These are phyloP conservation scores for Pseudonitzschia multiseries DNA, from an alignment of 108 stramenopile species.

Conservation along the genomic window DNA sequence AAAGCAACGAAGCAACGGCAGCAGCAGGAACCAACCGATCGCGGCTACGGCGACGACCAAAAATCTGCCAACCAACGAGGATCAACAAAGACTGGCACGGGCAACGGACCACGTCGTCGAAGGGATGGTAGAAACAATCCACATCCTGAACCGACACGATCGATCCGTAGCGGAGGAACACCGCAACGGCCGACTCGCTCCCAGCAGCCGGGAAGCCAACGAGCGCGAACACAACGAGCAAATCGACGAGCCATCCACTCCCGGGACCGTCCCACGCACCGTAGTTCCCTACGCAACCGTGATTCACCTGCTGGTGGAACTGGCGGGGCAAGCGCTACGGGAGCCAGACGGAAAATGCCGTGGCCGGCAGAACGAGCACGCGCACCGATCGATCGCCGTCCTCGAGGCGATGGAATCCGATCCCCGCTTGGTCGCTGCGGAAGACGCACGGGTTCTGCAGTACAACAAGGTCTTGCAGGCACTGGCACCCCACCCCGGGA, in stretches of 20 bases:
- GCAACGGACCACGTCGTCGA: not conserved
- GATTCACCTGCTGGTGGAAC: not conserved
- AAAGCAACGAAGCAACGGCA: too few species aligned
- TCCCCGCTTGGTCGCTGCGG: not conserved
- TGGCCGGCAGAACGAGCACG: too few species aligned
- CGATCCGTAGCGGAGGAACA: not conserved
- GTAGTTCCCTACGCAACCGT: not conserved
- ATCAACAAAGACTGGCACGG: not conserved
- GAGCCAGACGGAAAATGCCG: too few species aligned
- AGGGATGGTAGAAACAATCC: not conserved
- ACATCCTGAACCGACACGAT: not conserved
- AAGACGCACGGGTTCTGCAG: not conserved
- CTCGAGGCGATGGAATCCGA: not conserved
- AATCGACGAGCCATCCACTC: not conserved
- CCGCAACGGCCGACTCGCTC: not conserved
- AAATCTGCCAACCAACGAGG: not conserved
- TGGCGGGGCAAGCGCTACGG: not conserved
- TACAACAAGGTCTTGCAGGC: not conserved
- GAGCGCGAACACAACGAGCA: not conserved
- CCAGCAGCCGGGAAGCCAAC: not conserved
- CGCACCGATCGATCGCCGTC: not conserved
- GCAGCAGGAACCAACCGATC: too few species aligned
- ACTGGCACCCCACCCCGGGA: not conserved
- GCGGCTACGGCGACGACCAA: too few species aligned
- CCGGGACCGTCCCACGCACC: not conserved